Evolutionary conservation across 129 eudicot genomes (phyloP).

Genomic region (Saussurea involucrata): DNA sequence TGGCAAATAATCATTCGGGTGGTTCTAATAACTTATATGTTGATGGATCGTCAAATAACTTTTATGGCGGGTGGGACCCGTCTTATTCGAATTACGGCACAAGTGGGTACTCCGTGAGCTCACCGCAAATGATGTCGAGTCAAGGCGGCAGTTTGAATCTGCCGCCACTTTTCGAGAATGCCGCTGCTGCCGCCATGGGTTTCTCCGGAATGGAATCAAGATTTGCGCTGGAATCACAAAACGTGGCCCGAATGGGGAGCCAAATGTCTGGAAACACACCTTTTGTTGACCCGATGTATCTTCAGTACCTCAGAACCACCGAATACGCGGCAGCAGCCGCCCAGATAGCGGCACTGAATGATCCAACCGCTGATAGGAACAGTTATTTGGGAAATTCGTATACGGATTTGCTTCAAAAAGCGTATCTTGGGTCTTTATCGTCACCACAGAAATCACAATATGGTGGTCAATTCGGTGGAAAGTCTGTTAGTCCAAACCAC

Average conservation of each 20-base stretch:
- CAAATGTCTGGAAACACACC: constrained; percentile 55
- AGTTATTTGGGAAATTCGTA: constrained; percentile 51
- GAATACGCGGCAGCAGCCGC: constrained; percentile 80
- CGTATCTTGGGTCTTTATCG: constrained; percentile 62
- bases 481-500: constrained; percentile 51
- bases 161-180: constrained; percentile 90
- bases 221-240: constrained; percentile 54
- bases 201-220: constrained; percentile 80
- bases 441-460: constrained; percentile 85
- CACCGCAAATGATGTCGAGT: constrained; percentile 58
- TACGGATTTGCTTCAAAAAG: constrained; percentile 78
- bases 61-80: constrained; percentile 51
- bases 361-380: constrained; percentile 53
- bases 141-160: constrained; percentile 59
- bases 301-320: constrained; percentile 71
- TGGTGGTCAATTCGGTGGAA: constrained; percentile 50
- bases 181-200: constrained; percentile 84
- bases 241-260: constrained; percentile 44
- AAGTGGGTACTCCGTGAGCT: constrained; percentile 58
- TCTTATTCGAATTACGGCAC: constrained; percentile 58
- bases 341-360: constrained; percentile 63
- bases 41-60: constrained; percentile 51
- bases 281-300: constrained; percentile 66
- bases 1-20: constrained; percentile 39
- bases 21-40: constrained; percentile 40